phyloP scores from a whole-genome alignment of 2,329 filamentous ascomycete genomes.

The Plectosphaerella cucumerina region DNA sequence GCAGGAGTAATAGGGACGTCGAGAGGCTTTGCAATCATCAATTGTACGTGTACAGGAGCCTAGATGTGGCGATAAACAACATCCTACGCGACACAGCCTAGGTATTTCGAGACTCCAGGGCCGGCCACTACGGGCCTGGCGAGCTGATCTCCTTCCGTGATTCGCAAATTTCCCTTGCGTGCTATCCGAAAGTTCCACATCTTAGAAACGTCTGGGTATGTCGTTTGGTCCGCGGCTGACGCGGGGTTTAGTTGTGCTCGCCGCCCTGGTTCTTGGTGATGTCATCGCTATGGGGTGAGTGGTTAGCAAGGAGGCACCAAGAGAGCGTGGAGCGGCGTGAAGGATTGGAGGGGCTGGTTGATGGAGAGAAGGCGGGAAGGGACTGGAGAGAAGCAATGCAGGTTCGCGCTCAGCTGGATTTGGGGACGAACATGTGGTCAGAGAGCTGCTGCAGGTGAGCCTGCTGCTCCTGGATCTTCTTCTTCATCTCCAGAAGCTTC shows the following conservation, averaged over 20 bases:
- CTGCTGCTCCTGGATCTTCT: slow-evolving; percentile 72
- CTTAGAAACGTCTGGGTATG: too few species aligned
- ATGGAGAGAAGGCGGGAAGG: neutral
- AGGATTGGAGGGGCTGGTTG: neutral
- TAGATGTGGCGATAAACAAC: slow-evolving; percentile 13
- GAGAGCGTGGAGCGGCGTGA: neutral
- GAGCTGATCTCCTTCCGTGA: too few species aligned
- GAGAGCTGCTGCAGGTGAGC: slow-evolving; percentile 80
- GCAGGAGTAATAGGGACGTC: too few species aligned
- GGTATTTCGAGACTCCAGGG: too few species aligned
- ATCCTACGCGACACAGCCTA: too few species aligned
- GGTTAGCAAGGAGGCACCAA: slow-evolving; percentile 1
- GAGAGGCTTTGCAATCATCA: slow-evolving; percentile 8
- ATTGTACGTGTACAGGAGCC: slow-evolving; percentile 35
- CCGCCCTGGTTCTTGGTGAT: slow-evolving; percentile 69
- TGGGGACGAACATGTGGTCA: slow-evolving; percentile 70
- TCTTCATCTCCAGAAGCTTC: slow-evolving; percentile 77
- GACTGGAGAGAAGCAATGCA: too few species aligned
- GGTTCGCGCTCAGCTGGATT: neutral
- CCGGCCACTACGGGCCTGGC: too few species aligned
- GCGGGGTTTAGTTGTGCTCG: slow-evolving; percentile 53
- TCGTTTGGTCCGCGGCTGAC: too few species aligned
- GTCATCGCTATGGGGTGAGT: slow-evolving; percentile 56
- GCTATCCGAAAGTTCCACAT: too few species aligned
- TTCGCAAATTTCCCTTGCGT: too few species aligned